These are phyloP conservation scores for Candida chauliodis DNA, from an alignment of 805 yeast species.

Conservation along the genomic window DNA sequence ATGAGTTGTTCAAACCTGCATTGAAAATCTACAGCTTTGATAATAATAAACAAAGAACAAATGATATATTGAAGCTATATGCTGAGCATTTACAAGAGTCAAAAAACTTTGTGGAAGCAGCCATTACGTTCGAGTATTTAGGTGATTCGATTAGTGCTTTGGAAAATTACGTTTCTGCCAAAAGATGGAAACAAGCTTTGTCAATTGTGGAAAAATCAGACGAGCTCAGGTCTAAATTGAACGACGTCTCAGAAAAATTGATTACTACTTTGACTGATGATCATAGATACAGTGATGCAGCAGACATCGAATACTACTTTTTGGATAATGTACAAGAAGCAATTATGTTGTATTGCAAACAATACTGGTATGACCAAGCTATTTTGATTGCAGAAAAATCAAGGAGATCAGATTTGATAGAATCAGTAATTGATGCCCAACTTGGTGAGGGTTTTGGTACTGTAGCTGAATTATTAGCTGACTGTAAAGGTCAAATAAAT, in stretches of 20 bases:
- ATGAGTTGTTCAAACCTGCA: conserved; percentile 68
- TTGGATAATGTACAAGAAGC: conserved; percentile 61
- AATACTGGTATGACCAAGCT: conserved; percentile 73
- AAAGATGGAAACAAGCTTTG: conserved; percentile 84
- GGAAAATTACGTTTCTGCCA: conserved; percentile 64
- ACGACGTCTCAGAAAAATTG: conserved; percentile 54
- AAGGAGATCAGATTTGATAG: conserved; percentile 44
- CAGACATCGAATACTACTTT: conserved; percentile 64
- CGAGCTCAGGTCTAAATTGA: conserved; percentile 15
- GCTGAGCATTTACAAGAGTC: conserved; percentile 59
- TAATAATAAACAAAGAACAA: conserved; percentile 41
- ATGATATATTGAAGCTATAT: conserved; percentile 52
- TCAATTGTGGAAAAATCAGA: conserved; percentile 45
- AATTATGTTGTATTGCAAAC: conserved; percentile 66
- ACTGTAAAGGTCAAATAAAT: conserved; percentile 78
- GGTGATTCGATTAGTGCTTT: conserved; percentile 57
- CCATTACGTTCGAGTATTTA: conserved; percentile 69
- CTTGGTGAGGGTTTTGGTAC: conserved; percentile 85
- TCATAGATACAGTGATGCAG: conserved; percentile 77
- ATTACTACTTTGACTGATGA: conserved; percentile 59
- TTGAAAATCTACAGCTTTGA: conserved; percentile 60
- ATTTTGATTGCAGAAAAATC: conserved; percentile 56
- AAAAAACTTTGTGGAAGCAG: conserved; percentile 71
- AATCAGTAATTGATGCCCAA: conserved; percentile 63
- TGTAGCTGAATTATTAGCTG: conserved; percentile 87